Conservation (phyloP, 306 rosid genomes). For the Carpinus fangiana region DNA sequence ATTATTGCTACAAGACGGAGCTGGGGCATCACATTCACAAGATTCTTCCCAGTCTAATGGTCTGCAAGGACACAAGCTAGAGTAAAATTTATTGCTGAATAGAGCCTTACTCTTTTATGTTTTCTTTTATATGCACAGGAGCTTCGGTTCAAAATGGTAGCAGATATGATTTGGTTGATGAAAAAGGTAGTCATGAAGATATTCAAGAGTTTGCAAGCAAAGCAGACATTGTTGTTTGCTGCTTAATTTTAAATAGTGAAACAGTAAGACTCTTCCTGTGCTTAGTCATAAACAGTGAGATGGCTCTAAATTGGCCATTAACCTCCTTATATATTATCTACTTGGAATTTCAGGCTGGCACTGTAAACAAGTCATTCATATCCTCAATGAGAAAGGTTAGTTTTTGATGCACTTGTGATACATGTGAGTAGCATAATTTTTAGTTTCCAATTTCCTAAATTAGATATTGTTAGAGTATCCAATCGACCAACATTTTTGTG, state of each 20-base stretch:
- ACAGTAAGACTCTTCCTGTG: slow-evolving; percentile 51
- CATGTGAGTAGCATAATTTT: background rate
- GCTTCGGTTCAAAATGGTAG: slow-evolving; percentile 21
- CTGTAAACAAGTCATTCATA: slow-evolving; percentile 62
- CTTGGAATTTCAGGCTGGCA: slow-evolving; percentile 60
- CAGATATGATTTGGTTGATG: slow-evolving; percentile 53
- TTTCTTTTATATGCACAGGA: slow-evolving; percentile 21
- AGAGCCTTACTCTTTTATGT: slow-evolving; percentile 16
- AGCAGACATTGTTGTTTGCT: slow-evolving; percentile 88
- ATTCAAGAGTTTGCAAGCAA: slow-evolving; percentile 66
- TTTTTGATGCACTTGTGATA: background rate
- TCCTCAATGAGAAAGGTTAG: slow-evolving; percentile 87
- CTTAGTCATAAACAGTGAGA: background rate
- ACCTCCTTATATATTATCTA: slow-evolving; percentile 10
- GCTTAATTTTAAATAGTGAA: slow-evolving; percentile 62
- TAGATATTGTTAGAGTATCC: background rate
- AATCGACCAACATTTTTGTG: background rate
- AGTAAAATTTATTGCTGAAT: slow-evolving; percentile 26
- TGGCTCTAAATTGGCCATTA: background rate
- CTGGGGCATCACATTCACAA: slow-evolving; percentile 50
- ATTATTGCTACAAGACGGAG: slow-evolving; percentile 85
- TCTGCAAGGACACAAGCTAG: slow-evolving; percentile 29
- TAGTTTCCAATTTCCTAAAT: background rate
- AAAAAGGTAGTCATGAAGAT: slow-evolving; percentile 72
- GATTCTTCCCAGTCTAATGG: slow-evolving; percentile 33